These are phyloP conservation scores for Kazachstania taianensis DNA, from an alignment of 805 yeast genomes.

Conservation along the genomic window DNA sequence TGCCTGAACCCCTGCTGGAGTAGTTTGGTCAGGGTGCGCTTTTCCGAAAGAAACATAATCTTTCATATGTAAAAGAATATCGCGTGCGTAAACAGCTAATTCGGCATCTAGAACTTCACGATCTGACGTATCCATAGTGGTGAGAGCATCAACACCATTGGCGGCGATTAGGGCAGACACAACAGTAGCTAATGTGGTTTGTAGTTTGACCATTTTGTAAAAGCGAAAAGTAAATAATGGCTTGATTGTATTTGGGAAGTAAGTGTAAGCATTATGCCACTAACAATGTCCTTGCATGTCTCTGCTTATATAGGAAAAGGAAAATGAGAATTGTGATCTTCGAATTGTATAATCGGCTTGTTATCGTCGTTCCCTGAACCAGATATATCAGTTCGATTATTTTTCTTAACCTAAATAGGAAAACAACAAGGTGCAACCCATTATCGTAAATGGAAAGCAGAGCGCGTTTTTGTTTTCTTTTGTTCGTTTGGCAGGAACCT, in stretches of 20 bases:
- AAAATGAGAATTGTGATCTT: no score
- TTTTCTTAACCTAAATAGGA: no score
- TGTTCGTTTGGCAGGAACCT: no score
- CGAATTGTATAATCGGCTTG: no score
- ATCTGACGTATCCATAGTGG: not conserved
- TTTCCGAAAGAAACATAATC: slow-evolving; percentile 5
- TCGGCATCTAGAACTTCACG: slow-evolving; percentile 4
- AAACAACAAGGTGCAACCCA: no score
- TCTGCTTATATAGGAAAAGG: no score
- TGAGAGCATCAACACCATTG: not conserved
- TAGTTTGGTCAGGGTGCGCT: slow-evolving; percentile 7
- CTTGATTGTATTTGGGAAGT: not conserved
- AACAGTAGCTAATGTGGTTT: not conserved
- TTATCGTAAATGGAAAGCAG: no score
- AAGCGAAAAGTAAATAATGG: not conserved
- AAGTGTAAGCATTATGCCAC: not conserved
- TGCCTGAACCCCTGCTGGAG: not conserved
- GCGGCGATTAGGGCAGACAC: not conserved
- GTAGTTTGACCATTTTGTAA: not conserved
- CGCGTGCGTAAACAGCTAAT: slow-evolving; percentile 7
- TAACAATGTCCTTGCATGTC: not conserved
- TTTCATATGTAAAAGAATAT: slow-evolving; percentile 5
- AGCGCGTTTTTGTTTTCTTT: no score
- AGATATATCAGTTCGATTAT: no score
- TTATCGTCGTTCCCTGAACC: no score